Conservation (phyloP, 257 asterid species). For the Primulina huaijiensis region DNA sequence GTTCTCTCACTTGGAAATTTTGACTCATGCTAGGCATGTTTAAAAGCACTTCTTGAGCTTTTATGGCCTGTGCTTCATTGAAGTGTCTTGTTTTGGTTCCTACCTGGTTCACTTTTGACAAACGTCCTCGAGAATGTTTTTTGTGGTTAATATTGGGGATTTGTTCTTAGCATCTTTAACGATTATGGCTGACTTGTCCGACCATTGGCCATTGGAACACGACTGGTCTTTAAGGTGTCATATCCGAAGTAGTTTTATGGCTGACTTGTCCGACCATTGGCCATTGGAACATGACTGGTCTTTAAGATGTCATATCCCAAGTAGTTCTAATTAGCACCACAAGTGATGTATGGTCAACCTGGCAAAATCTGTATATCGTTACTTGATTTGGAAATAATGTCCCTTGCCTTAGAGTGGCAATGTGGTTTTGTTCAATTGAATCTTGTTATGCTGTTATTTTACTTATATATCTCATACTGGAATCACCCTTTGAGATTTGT, state of each 20-base stretch:
- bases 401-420: not conserved
- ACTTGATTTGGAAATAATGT: not conserved
- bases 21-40: not conserved
- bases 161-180: not conserved
- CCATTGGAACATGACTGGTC: not conserved
- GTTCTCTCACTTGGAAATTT: not conserved
- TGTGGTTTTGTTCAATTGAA: not conserved
- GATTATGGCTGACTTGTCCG: not conserved
- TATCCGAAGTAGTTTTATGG: not conserved
- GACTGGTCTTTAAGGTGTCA: not conserved
- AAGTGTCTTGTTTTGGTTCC: not conserved
- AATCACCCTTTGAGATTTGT: not conserved
- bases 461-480: slow-evolving; percentile 13
- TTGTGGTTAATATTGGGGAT: not conserved
- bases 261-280: not conserved
- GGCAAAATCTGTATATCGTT: not conserved
- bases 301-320: not conserved
- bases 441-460: slow-evolving; percentile 14
- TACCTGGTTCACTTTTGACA: not conserved
- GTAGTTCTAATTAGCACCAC: not conserved
- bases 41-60: not conserved
- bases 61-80: not conserved
- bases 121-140: not conserved
- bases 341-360: not conserved
- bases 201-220: not conserved